Conservation (phyloP, 202 grass and related monocot genomes). For the Cymbopogon flexuosus region DNA sequence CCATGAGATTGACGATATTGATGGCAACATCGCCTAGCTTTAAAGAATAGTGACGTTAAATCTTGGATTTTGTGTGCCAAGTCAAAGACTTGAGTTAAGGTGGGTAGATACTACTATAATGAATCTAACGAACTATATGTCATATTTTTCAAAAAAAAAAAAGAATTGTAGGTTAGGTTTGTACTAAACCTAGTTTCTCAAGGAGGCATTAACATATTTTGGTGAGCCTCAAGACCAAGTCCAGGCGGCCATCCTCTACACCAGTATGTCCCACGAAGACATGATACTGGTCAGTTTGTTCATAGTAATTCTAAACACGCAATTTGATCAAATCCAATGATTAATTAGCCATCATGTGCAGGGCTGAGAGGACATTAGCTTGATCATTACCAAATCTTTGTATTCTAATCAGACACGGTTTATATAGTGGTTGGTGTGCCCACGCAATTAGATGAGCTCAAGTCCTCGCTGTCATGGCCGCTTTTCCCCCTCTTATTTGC, state of each 20-base stretch:
- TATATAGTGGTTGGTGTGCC: slow-evolving; percentile 30
- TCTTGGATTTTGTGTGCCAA: not conserved
- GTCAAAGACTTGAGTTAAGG: not conserved
- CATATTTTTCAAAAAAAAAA: no score
- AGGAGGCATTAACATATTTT: not conserved
- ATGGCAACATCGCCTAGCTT: no score
- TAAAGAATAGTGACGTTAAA: no score
- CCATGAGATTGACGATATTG: no score
- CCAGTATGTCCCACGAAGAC: not conserved
- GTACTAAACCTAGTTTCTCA: not conserved
- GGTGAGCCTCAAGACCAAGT: not conserved
- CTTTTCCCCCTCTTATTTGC: not conserved
- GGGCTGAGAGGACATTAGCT: slow-evolving; percentile 29
- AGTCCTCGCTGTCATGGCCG: slow-evolving; percentile 31
- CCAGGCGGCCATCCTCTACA: not conserved
- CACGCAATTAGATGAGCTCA: not conserved
- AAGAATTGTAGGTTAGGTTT: not conserved
- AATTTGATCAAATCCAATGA: slow-evolving; percentile 19
- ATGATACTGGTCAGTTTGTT: not conserved
- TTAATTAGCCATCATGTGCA: slow-evolving; percentile 28
- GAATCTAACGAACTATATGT: no score
- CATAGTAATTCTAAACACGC: slow-evolving; percentile 3
- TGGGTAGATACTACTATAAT: not conserved
- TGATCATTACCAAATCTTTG: slow-evolving; percentile 8
- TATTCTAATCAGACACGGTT: slow-evolving; percentile 18